Evolutionary conservation across 257 asterid species (phyloP).

Genomic region (Solanum appendiculatum): DNA sequence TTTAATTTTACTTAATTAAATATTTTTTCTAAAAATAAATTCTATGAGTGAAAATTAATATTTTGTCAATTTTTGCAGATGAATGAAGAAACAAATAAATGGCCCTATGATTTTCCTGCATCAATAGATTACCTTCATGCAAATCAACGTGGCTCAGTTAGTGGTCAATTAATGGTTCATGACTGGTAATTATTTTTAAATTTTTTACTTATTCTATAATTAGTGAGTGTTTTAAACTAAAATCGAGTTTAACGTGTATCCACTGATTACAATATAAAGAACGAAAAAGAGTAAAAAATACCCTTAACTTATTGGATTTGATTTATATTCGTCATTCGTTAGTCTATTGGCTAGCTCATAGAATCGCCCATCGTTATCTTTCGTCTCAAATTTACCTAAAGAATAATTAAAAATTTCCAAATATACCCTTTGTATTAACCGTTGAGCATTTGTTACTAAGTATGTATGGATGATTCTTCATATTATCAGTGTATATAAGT

Average conservation of each 20-base stretch:
- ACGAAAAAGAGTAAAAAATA: not conserved
- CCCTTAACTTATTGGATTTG: not conserved
- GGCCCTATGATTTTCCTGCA: constrained; percentile 76
- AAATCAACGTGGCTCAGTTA: constrained; percentile 42
- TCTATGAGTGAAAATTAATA: not conserved
- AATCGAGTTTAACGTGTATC: not conserved
- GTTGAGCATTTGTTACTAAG: no score
- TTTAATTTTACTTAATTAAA: not conserved
- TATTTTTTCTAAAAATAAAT: accelerated
- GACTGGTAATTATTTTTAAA: constrained; percentile 20
- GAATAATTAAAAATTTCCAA: not conserved
- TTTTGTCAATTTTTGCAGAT: not conserved
- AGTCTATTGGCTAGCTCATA: not conserved
- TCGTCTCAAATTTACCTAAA: no score
- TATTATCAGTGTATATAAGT: not conserved
- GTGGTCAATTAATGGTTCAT: constrained; percentile 44
- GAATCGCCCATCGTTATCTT: not conserved
- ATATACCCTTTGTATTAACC: not conserved
- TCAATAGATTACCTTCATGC: constrained; percentile 41
- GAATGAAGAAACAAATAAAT: constrained; percentile 35
- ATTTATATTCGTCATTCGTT: no score
- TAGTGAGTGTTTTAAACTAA: not conserved
- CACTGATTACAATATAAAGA: not conserved
- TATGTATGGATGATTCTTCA: not conserved
- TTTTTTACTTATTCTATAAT: not conserved